Evolutionary conservation across 75 land plant species (phyloP).

Genomic region (Picea sitchensis): DNA sequence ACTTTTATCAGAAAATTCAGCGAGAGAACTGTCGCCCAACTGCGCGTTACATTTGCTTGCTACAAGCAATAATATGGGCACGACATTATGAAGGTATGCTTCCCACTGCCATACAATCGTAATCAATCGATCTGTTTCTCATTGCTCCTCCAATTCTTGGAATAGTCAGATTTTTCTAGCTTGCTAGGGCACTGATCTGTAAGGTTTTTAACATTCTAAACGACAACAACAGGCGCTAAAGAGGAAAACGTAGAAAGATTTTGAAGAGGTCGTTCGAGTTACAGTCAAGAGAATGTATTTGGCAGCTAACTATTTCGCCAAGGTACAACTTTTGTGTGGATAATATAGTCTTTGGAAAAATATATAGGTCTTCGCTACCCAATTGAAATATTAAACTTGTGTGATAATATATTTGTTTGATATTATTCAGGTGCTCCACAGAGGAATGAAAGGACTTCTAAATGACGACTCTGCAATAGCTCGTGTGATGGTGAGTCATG

Average conservation of each 20-base stretch:
- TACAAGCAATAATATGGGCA: constrained; percentile 72
- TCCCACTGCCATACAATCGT: neutral
- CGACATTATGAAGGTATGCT: constrained; percentile 55
- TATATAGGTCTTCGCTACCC: no score
- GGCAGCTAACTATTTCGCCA: constrained; percentile 68
- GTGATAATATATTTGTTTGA: neutral
- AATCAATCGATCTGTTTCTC: neutral
- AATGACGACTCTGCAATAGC: constrained; percentile 23
- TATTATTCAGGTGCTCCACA: constrained; percentile 30
- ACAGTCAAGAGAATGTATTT: constrained; percentile 45
- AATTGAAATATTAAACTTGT: neutral
- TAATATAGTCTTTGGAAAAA: neutral
- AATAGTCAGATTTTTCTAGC: neutral
- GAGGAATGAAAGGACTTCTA: constrained; percentile 24
- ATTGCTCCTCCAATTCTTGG: neutral
- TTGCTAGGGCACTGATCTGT: neutral
- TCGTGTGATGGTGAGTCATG: constrained; percentile 24
- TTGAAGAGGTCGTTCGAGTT: constrained; percentile 49
- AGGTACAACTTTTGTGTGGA: constrained; percentile 25
- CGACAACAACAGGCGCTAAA: constrained; percentile 35
- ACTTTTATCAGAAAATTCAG: constrained; percentile 40
- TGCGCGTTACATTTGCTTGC: constrained; percentile 43
- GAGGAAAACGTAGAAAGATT: constrained; percentile 44
- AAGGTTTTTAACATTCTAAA: neutral
- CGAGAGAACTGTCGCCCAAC: constrained; percentile 70